Base-by-base conservation (phyloP, 2,329 filamentous ascomycete genomes). In the Xylariaceae sp. region DNA sequence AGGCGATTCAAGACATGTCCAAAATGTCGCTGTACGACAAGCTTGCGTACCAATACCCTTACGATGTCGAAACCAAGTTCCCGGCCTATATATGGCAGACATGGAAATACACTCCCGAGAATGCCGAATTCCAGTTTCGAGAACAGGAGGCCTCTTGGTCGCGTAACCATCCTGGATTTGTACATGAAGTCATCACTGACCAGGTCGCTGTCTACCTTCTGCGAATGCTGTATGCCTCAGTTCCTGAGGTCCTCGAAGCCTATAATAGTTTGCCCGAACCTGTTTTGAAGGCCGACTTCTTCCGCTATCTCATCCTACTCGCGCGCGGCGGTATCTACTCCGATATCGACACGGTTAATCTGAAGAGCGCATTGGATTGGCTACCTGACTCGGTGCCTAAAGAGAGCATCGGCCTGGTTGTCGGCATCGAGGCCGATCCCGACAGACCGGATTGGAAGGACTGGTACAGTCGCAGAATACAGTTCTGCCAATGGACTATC, bases 401-500 rank as follows among this genome's bases (percentile, higher is more conserved):
- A 49, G 81, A 84, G 48, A 79, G 81, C 2, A 78, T 97, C 52
- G 93, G 93, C 9, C 74, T 98, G 49, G 83, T 98, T 30, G 76
- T 97, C 56, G 93, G 93, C 44, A 96, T 98, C 51, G 93, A 98
- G 69, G 93, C 93, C 4, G 93, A 98, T 60, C 89, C 93, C 0
- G 89, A 97, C 64, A 81, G 93, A 36, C 78, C 80, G 3, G 93
- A 98, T 63, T 98, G 93, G 93, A 77, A 81, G 28, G 73, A 95
- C 1, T 97, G 91, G 93, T 98, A 97, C 71, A 93, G 89, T 49
- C 85, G 93, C 45, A 81, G 91, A 49, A 90, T 98, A 47, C 93
- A 97, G 63, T 97, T 98, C 66, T 98, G 93, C 68, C 93, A 98
- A 64, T 98, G 93, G 93, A 98, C 93, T 1, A 96, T 98, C 49